Evolutionary conservation across 2,329 filamentous ascomycete species (phyloP).

Genomic region (Phialophora verrucosa): DNA sequence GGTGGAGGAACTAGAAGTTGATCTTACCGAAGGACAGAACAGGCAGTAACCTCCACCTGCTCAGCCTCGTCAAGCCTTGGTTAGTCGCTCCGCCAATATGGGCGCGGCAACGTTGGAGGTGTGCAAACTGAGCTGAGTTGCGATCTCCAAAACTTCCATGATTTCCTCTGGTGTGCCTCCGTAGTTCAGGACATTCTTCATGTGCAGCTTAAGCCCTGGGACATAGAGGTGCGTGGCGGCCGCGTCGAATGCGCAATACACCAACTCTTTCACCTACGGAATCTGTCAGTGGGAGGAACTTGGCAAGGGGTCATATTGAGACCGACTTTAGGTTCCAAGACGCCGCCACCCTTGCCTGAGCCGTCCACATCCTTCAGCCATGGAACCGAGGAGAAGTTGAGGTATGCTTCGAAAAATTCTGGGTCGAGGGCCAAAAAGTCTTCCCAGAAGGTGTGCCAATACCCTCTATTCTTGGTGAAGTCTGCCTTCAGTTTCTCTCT

Average conservation of each 20-base stretch:
- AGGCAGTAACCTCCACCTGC: not conserved
- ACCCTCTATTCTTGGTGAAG: constrained; percentile 54
- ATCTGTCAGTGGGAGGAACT: not conserved
- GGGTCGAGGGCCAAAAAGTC: constrained; percentile 46
- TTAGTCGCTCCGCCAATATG: constrained; percentile 26
- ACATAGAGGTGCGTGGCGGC: constrained; percentile 57
- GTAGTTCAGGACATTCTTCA: constrained; percentile 55
- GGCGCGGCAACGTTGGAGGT: constrained; percentile 28
- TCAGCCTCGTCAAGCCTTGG: constrained; percentile 22
- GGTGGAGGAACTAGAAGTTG: not conserved
- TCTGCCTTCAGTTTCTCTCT: constrained; percentile 50
- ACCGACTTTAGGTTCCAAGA: constrained; percentile 51
- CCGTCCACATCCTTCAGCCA: constrained; percentile 30
- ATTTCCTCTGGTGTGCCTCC: constrained; percentile 56
- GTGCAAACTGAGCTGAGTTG: constrained; percentile 38
- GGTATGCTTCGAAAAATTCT: constrained; percentile 57
- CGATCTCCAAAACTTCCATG: constrained; percentile 56
- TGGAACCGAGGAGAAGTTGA: constrained; percentile 55
- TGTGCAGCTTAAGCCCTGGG: constrained; percentile 56
- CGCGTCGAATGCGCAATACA: constrained; percentile 57
- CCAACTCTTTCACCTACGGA: constrained; percentile 50
- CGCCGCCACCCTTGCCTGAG: constrained; percentile 42
- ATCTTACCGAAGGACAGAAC: not conserved
- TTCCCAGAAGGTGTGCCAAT: constrained; percentile 51
- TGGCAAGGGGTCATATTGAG: not conserved